Conservation (phyloP, 1,284 basidiomycete genomes). For the Coniferiporia weirii region DNA sequence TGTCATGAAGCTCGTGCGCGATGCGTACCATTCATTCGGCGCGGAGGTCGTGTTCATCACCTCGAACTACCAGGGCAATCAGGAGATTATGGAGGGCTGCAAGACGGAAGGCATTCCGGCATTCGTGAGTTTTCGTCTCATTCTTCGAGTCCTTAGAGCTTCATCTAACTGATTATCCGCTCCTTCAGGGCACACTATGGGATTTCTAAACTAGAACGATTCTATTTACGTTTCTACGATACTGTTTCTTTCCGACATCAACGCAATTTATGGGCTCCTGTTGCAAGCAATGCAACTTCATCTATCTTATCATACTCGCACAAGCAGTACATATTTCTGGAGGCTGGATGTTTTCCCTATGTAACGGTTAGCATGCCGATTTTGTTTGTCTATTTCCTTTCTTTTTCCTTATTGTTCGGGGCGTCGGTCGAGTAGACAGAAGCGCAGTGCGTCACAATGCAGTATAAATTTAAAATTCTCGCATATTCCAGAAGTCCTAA, state of each 20-base stretch:
- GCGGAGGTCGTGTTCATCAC: constrained; percentile 65
- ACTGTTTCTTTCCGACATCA: neutral
- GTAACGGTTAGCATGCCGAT: neutral
- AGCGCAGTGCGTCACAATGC: neutral
- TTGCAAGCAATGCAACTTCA: neutral
- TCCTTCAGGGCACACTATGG: constrained; percentile 37
- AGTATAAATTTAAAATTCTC: neutral
- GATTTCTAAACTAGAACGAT: constrained; percentile 31
- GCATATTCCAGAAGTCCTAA: neutral
- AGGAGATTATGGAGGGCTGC: constrained; percentile 65
- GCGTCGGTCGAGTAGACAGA: neutral
- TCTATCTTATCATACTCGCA: neutral
- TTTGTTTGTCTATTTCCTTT: neutral
- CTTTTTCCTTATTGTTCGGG: neutral
- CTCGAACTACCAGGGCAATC: constrained; percentile 56
- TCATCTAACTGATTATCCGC: neutral
- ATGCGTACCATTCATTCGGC: constrained; percentile 34
- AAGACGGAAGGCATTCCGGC: constrained; percentile 57
- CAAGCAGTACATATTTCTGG: neutral
- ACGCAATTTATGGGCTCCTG: neutral
- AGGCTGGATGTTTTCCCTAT: neutral
- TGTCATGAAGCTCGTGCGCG: constrained; percentile 36
- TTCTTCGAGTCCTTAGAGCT: neutral
- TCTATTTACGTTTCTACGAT: neutral
- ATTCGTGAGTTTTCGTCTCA: constrained; percentile 36